Base-by-base conservation (phyloP, 1,284 basidiomycete species). In the Boletus sp. region DNA sequence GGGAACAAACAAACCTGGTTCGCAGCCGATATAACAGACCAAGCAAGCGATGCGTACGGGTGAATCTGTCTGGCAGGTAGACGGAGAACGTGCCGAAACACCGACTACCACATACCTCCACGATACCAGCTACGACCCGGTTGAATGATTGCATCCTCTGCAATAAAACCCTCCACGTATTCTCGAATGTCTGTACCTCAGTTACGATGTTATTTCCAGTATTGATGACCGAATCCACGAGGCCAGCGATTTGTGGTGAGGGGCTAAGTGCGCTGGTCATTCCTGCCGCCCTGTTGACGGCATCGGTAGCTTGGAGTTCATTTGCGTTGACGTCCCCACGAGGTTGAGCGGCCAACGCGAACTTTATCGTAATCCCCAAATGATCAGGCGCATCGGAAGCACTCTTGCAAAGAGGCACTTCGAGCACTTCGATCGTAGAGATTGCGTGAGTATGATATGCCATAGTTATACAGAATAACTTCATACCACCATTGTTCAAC, bases 41-140 rank as follows among this genome's bases (percentile, higher is more conserved):
- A 55, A n/a, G 53, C 53, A 41, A 57, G 22, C 20, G 54, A 51
- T 1, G 37, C 8, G 4, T 58, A 57, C 1, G 57, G 57, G 12
- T 58, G 55, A 29, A 57, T 37, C 55, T 58, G 18, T 47, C 7
- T 37, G 6, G 2, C 7, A 4, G 39, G 51, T n/a, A 57, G 42
- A 27, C 4, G 4, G 35, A 11, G 33, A 9, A 1, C 11, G 11
- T 20, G 39, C 7, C 18, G 3, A 50, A 6, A 31, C 8, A 16
- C 4, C 5, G 11, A 20, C 2, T 4, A 29, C 7, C 5, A 50
- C 6, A 33, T 58, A 57, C 57, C 54, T 49, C 27, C 27, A 54
- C 36, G 13, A 58, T 46, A 6, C n/a, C 1, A 6, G 55, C 8
- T 2, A 58, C 43, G 4, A 57, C 46, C 13, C n/a, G 31, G 20